phyloP scores from a whole-genome alignment of 2,329 filamentous ascomycete genomes.

The Aspergillus tanneri region DNA sequence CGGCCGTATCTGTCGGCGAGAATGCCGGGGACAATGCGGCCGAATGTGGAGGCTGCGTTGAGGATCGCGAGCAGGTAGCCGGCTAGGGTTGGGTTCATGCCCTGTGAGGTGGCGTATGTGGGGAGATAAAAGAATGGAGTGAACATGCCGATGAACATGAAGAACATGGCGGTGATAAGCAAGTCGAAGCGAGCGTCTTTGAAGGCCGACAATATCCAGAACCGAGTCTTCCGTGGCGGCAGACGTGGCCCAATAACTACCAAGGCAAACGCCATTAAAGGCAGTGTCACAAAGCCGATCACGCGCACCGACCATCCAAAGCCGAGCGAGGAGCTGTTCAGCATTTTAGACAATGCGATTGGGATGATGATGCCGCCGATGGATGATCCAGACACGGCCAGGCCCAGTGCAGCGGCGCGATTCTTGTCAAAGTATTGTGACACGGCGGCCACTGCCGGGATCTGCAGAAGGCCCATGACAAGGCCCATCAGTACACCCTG shows the following conservation, averaged over 20 bases:
- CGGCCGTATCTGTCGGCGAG: constrained; percentile 36
- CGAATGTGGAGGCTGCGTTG: constrained; percentile 36
- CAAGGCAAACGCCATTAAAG: constrained; percentile 43
- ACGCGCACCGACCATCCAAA: constrained; percentile 57
- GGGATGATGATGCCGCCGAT: constrained; percentile 57
- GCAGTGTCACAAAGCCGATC: constrained; percentile 53
- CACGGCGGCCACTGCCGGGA: constrained; percentile 49
- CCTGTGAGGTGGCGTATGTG: constrained; percentile 23
- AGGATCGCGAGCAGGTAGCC: constrained; percentile 35
- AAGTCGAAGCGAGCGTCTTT: constrained; percentile 42
- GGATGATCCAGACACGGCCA: constrained; percentile 50
- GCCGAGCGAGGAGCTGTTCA: constrained; percentile 49
- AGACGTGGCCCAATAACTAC: constrained; percentile 21
- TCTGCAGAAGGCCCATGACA: constrained; percentile 42
- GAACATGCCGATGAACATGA: constrained; percentile 29
- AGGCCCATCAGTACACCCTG: constrained; percentile 26
- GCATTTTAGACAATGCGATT: constrained; percentile 44
- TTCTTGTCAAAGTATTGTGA: constrained; percentile 52
- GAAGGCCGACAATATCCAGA: constrained; percentile 27
- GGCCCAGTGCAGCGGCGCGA: constrained; percentile 49
- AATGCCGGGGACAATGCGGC: constrained; percentile 34
- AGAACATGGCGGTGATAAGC: constrained; percentile 19
- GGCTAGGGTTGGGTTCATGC: constrained; percentile 18
- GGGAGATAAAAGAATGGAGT: constrained; percentile 33
- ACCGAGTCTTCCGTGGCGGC: constrained; percentile 13